A percentile compares a stretch with the other conserved stretches of the same genome.
phyloP scores from a whole-genome alignment of 2,329 filamentous ascomycete species.

The Claviceps sp. region DNA sequence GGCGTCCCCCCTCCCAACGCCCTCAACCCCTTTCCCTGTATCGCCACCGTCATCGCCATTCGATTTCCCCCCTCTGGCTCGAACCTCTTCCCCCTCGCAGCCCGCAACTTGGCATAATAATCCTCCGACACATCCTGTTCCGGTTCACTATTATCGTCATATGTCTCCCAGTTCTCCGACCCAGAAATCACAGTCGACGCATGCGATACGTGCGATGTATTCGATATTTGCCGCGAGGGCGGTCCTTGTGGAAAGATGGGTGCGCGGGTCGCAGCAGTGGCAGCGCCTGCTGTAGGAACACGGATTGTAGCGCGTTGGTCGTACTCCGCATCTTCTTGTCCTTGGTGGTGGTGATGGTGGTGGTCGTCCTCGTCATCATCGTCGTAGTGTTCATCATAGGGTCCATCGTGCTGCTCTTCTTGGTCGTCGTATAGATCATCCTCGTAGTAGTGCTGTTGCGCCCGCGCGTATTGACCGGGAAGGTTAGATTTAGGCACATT shows the following conservation, averaged over 20 bases:
- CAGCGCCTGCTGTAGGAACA: background rate
- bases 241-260: constrained; percentile 26
- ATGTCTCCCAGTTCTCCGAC: constrained; percentile 97
- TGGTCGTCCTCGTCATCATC: constrained; percentile 16
- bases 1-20: constrained; percentile 27
- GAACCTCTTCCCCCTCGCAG: constrained; percentile 52
- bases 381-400: constrained; percentile 24
- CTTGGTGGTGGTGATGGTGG: constrained; percentile 14
- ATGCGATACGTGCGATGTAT: constrained; percentile 40
- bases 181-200: constrained; percentile 66
- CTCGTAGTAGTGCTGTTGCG: constrained; percentile 22
- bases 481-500: constrained; percentile 24
- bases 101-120: constrained; percentile 68
- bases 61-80: constrained; percentile 33
- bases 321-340: constrained; percentile 11
- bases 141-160: constrained; percentile 69
- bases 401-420: constrained; percentile 11
- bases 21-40: constrained; percentile 37
- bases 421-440: constrained; percentile 12
- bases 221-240: constrained; percentile 47
- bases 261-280: constrained; percentile 11
- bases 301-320: too few species aligned
- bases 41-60: constrained; percentile 20
- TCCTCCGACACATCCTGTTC: constrained; percentile 63
- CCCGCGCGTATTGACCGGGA: constrained; percentile 19